phyloP scores from a whole-genome alignment of 2,329 filamentous ascomycete genomes.

The Fusarium albosuccineum region DNA sequence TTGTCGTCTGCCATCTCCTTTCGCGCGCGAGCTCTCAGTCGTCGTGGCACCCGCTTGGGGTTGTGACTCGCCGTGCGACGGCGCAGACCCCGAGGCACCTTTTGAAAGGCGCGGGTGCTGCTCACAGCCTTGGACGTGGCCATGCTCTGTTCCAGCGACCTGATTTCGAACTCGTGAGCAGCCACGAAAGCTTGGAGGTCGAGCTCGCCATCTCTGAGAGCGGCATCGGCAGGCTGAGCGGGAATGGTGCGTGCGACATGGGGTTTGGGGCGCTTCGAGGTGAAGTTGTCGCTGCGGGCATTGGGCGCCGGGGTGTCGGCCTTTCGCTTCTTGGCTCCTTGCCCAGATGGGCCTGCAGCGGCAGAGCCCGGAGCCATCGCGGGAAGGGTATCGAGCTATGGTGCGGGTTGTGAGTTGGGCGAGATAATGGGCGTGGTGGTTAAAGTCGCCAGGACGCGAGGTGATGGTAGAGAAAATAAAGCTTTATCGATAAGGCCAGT shows the following conservation, averaged over 20 bases:
- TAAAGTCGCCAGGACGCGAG: slow-evolving; percentile 9
- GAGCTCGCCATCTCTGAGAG: slow-evolving; percentile 79
- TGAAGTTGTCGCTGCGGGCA: slow-evolving; percentile 43
- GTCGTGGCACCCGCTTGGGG: slow-evolving; percentile 86
- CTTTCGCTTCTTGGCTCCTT: slow-evolving; percentile 47
- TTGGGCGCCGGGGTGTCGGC: slow-evolving; percentile 35
- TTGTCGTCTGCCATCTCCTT: slow-evolving; percentile 89
- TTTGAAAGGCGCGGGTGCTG: slow-evolving; percentile 85
- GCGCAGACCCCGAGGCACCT: slow-evolving; percentile 86
- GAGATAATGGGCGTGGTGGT: background rate
- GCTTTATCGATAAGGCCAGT: slow-evolving; percentile 48
- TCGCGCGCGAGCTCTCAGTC: slow-evolving; percentile 77
- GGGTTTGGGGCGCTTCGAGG: slow-evolving; percentile 61
- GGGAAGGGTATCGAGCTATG: slow-evolving; percentile 26
- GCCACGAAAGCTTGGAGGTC: slow-evolving; percentile 87
- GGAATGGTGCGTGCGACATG: slow-evolving; percentile 64
- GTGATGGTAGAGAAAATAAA: slow-evolving; percentile 36
- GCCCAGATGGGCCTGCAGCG: slow-evolving; percentile 44
- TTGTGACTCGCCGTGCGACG: slow-evolving; percentile 95
- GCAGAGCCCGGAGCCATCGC: slow-evolving; percentile 46
- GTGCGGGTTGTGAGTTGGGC: slow-evolving; percentile 13
- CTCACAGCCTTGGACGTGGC: slow-evolving; percentile 73
- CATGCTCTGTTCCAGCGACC: slow-evolving; percentile 86
- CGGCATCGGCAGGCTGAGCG: slow-evolving; percentile 63
- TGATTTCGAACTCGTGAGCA: slow-evolving; percentile 90